Conservation (phyloP, 1,284 basidiomycete species). For the Tylopilus sp. region DNA sequence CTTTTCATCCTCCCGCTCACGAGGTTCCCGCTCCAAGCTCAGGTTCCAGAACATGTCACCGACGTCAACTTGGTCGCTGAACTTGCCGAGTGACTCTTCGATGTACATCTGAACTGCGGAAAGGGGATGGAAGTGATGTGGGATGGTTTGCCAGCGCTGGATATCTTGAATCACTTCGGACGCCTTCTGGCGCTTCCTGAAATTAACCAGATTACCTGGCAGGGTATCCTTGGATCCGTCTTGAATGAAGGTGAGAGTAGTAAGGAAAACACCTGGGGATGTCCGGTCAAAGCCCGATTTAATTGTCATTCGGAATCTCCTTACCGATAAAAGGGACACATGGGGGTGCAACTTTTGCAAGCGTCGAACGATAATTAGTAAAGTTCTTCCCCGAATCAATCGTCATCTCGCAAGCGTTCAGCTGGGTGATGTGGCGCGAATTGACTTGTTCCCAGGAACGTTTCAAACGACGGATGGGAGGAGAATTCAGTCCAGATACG, state of each 20-base stretch:
- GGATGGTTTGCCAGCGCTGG: conserved; percentile 93
- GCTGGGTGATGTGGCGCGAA: conserved; percentile 75
- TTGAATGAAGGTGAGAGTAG: conserved; percentile 96
- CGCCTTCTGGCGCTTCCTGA: conserved; percentile 93
- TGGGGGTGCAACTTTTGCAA: conserved; percentile 90
- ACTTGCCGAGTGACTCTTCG: conserved; percentile 79
- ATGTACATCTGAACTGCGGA: conserved; percentile 81
- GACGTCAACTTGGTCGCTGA: conserved; percentile 69
- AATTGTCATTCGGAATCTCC: conserved; percentile 30
- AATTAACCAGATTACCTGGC: conserved; percentile 90
- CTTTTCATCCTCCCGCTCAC: conserved; percentile 94
- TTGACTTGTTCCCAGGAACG: conserved; percentile 95
- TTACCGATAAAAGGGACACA: conserved; percentile 98
- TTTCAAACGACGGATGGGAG: conserved; percentile 92
- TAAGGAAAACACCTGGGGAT: conserved; percentile 97
- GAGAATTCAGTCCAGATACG: conserved; percentile 94
- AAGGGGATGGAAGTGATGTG: conserved; percentile 88
- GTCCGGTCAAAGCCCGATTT: conserved; percentile 10
- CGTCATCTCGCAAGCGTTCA: conserved; percentile 81
- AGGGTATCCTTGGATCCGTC: conserved; percentile 96
- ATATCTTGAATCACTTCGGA: conserved; percentile 98
- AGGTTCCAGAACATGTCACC: conserved; percentile 87
- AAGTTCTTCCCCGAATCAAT: conserved; percentile 95
- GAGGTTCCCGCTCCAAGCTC: conserved; percentile 89
- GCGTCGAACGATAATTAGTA: conserved; percentile 88